Base-by-base conservation (phyloP, 2,329 filamentous ascomycete genomes). In the Seiridium unicorne region DNA sequence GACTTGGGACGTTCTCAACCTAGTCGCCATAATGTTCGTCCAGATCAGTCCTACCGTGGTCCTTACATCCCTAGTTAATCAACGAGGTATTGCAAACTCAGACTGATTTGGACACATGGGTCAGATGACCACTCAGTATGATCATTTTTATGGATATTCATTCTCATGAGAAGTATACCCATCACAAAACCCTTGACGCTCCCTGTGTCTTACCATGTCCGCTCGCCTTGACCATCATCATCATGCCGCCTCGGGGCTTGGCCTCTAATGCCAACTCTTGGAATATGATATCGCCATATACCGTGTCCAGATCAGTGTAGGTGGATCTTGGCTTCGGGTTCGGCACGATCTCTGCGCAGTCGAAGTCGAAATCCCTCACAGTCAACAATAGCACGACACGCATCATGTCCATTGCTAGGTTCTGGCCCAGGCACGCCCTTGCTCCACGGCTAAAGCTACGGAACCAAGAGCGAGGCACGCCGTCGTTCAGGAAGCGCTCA, bases 381-480 rank as follows among this genome's bases (percentile, higher is more conserved):
- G 65, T 67, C 44, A 71, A 61, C 8, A 67, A 63, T 8, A 73
- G 54, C 4, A 64, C 63, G 38, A 70, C 61, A 34, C 63, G 63
- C 11, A 70, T 54, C 51, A 72, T 65, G 0, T 67, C 35, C 53
- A 68, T 63, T 2, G 70, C 70, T 8, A 73, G 54, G 44, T 66
- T 63, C 61, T 72, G 69, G 4, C 70, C 71, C n/a, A 73, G 66
- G 51, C 71, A 73, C 11, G 60, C 65, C 2, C 71, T 57, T 3
- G 73, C 69, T 0, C 73, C 73, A 18, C 64, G 58, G 44, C 73
- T 72, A 42, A 76, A 76, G 1, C 69, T 66, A 1, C 72, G 65
- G 38, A 58, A 58, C 46, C 47, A 58, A 5, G 32, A 11, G 5
- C 47, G 46, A 9, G 56, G 34, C 8, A 51, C 46, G 32, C 13